These are phyloP conservation scores for Kandelia obovata DNA, from an alignment of 345 rosid species.

Conservation along the genomic window DNA sequence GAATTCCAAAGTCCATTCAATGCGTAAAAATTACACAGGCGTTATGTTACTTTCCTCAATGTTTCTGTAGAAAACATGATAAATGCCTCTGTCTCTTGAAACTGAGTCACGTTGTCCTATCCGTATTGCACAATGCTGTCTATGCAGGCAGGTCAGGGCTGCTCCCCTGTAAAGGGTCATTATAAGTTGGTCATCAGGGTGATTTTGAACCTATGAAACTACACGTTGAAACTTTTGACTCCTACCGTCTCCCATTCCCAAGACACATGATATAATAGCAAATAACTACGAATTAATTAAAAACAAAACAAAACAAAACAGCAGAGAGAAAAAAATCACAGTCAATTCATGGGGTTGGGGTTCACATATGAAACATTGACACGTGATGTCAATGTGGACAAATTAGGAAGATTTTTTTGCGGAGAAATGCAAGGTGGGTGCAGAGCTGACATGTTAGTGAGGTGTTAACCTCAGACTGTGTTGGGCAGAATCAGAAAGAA, in stretches of 20 bases:
- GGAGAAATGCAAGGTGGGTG: constrained; percentile 11
- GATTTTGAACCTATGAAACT: neutral
- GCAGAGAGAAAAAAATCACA: neutral
- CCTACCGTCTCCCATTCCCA: constrained; percentile 17
- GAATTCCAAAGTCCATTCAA: too few relatives aligned
- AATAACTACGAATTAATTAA: constrained; percentile 14
- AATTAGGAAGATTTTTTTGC: constrained; percentile 16
- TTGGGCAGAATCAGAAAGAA: neutral
- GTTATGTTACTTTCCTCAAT: too few relatives aligned
- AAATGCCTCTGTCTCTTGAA: neutral
- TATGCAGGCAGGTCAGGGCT: constrained; percentile 12
- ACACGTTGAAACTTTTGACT: constrained; percentile 1
- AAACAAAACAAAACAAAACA: too few relatives aligned
- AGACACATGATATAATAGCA: constrained; percentile 19
- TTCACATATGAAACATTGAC: constrained; percentile 20
- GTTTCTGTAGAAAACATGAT: neutral
- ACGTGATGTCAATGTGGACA: constrained; percentile 35
- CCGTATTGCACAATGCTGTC: constrained; percentile 2
- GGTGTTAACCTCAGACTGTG: too few relatives aligned
- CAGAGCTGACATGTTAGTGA: constrained; percentile 14
- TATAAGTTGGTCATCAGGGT: neutral
- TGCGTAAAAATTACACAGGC: neutral
- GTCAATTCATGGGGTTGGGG: constrained; percentile 8
- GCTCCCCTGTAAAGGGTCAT: constrained; percentile 3
- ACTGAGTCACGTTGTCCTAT: neutral